A percentile compares a stretch with the other conserved stretches of the same genome.
Conservation (phyloP, 306 rosid genomes). For the Cucurbita ficifolia region DNA sequence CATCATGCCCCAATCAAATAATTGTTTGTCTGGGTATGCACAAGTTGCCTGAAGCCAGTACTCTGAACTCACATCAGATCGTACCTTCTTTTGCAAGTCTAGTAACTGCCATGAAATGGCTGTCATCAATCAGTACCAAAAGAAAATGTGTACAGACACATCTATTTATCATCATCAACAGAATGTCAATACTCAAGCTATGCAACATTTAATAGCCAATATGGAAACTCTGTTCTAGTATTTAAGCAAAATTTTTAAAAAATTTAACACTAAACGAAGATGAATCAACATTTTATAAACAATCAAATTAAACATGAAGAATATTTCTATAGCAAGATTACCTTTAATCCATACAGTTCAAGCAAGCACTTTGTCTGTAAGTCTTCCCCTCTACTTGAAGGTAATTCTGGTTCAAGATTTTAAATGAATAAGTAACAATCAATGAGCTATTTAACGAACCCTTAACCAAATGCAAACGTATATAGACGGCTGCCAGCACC, state of each 20-base stretch:
- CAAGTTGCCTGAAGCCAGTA: constrained; percentile 65
- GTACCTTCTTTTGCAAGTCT: constrained; percentile 77
- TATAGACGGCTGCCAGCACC: not conserved
- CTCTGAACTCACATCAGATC: constrained; percentile 79
- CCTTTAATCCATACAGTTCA: constrained; percentile 93
- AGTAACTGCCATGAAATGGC: constrained; percentile 52
- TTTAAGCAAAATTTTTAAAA: not conserved
- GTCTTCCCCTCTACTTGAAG: constrained; percentile 90
- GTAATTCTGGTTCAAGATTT: constrained; percentile 55
- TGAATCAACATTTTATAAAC: not conserved
- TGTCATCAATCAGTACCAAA: constrained; percentile 39
- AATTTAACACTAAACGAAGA: not conserved
- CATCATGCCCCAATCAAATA: constrained; percentile 98
- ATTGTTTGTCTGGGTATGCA: constrained; percentile 68
- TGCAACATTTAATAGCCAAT: not conserved
- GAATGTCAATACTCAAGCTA: constrained; percentile 2
- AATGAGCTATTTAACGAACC: not conserved
- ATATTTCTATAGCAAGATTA: constrained; percentile 27
- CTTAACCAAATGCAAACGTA: not conserved
- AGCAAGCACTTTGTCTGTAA: constrained; percentile 88
- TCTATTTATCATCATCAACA: constrained; percentile 7
- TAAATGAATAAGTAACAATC: constrained; percentile 8
- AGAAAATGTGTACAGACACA: constrained; percentile 6
- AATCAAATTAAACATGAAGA: not conserved
- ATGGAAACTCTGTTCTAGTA: not conserved